A percentile compares a stretch with the other conserved stretches of the same genome.
phyloP scores from a whole-genome alignment of 2,329 filamentous ascomycete genomes.

The Penicillium janthinellum region DNA sequence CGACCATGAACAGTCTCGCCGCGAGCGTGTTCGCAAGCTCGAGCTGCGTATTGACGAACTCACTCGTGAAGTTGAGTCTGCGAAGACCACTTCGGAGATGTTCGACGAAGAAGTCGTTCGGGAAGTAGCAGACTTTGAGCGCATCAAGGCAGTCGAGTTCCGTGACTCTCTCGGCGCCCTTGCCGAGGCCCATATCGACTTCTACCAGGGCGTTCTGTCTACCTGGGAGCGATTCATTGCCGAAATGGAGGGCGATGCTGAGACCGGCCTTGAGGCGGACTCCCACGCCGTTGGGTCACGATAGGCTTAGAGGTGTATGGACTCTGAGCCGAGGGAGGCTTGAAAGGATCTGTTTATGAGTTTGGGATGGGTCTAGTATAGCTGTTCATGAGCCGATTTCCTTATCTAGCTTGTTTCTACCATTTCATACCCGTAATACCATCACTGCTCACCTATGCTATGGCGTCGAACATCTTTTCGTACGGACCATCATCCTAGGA shows the following conservation, averaged over 20 bases:
- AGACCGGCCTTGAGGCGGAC: conserved; percentile 26
- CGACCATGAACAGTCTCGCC: conserved; percentile 87
- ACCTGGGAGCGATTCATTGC: conserved; percentile 89
- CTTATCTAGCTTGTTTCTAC: conserved; percentile 19
- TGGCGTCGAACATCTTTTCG: neutral
- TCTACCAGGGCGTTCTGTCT: conserved; percentile 76
- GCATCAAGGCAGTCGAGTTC: conserved; percentile 94
- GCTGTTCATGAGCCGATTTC: conserved; percentile 16
- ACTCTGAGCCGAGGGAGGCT: neutral
- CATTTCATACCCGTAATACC: conserved; percentile 26
- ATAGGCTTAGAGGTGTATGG: conserved; percentile 3
- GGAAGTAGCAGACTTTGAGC: conserved; percentile 91
- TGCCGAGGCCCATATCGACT: conserved; percentile 81
- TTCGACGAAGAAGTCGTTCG: conserved; percentile 96
- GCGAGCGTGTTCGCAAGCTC: conserved; percentile 84
- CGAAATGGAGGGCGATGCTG: conserved; percentile 74
- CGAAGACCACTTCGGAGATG: conserved; percentile 82
- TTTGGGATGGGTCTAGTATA: conserved; percentile 11
- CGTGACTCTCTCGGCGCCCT: conserved; percentile 80
- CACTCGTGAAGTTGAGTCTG: conserved; percentile 82
- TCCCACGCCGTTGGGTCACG: conserved; percentile 22
- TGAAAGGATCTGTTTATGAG: conserved; percentile 2
- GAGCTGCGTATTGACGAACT: conserved; percentile 92
- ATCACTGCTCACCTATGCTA: conserved; percentile 8
- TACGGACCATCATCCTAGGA: neutral